These are phyloP conservation scores for Rhizophora mangle DNA, from an alignment of 345 rosid species.

Conservation along the genomic window DNA sequence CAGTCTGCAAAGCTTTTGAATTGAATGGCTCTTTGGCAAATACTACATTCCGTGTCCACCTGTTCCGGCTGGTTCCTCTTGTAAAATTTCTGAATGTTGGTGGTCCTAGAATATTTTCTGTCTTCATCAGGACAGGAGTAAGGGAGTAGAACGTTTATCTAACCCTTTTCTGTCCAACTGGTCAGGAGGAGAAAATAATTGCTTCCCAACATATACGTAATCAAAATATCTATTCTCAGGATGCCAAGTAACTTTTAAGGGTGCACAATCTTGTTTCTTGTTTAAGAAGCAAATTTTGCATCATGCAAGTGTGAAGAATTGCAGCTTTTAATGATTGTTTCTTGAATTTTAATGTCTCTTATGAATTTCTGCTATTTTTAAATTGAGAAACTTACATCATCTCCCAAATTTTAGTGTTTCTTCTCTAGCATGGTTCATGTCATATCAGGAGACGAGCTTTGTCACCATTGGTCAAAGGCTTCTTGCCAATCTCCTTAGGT, in stretches of 20 bases:
- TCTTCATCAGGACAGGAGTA: not conserved
- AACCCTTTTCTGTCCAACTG: not conserved
- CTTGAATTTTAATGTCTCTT: no score
- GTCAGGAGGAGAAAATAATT: no score
- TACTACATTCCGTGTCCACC: not conserved
- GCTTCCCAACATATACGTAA: no score
- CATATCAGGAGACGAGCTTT: constrained; percentile 96
- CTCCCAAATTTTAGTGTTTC: constrained; percentile 68
- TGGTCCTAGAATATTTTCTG: not conserved
- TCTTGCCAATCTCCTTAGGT: constrained; percentile 95
- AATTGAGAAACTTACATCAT: constrained; percentile 9
- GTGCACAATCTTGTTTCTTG: no score
- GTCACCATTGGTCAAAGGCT: constrained; percentile 96
- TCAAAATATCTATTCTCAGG: no score
- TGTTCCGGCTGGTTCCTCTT: not conserved
- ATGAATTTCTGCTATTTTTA: no score
- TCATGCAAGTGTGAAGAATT: no score
- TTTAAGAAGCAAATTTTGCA: no score
- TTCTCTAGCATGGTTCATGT: constrained; percentile 99
- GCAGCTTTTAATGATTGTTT: no score
- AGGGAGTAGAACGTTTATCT: not conserved
- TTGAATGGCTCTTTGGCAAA: not conserved
- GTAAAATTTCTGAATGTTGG: not conserved
- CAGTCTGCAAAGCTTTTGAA: no score
- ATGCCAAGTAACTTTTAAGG: no score